These are phyloP conservation scores for Inga oerstediana DNA, from an alignment of 306 rosid genomes.

Conservation along the genomic window DNA sequence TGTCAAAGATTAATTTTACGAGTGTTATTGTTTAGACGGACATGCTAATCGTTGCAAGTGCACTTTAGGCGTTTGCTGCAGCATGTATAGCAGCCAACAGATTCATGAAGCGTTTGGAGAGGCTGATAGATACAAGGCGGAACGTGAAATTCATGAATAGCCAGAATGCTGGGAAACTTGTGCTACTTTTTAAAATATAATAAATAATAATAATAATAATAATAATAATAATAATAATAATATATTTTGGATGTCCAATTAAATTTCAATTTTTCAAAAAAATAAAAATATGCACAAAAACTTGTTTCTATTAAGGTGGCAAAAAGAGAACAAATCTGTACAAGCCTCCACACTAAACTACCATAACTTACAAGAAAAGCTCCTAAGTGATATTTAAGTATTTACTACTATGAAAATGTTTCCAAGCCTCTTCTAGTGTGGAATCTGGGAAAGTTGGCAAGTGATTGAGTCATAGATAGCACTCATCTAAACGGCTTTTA, in stretches of 20 bases:
- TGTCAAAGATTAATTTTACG: no score
- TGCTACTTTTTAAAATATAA: neutral
- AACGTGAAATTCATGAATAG: no score
- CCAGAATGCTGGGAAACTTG: neutral
- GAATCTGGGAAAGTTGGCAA: neutral
- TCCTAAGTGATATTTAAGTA: neutral
- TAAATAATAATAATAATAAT: no score
- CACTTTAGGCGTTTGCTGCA: no score
- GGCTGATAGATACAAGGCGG: neutral
- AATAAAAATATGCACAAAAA: neutral
- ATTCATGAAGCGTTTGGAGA: no score
- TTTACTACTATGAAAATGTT: neutral
- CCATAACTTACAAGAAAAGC: neutral
- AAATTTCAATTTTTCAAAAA: neutral
- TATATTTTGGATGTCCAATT: neutral
- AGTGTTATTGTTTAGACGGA: no score
- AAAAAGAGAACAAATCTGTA: neutral
- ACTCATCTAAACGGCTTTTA: conserved; percentile 78
- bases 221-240: no score
- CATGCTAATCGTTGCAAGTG: no score
- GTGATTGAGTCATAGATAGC: conserved; percentile 31
- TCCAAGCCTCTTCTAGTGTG: conserved; percentile 1
- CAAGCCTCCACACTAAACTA: neutral
- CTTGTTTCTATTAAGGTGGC: neutral
- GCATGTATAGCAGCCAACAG: no score